A percentile compares a stretch with the other conserved stretches of the same genome.
Conservation (phyloP, 169 alveolate species). For the Cryptosporidium parvum region DNA sequence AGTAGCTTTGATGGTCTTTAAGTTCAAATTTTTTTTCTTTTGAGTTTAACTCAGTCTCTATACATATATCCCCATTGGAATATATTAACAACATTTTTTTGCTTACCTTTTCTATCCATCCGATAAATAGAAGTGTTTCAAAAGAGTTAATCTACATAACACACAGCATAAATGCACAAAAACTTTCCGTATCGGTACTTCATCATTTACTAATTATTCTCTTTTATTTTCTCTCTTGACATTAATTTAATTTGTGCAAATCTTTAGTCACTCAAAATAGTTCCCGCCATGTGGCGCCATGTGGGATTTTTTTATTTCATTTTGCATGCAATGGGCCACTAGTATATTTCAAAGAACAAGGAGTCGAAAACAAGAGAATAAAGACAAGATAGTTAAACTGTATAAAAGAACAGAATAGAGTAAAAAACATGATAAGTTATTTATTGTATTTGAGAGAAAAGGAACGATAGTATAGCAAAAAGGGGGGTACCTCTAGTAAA, state of each 20-base stretch:
- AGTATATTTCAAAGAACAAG: neutral
- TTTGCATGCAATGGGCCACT: neutral
- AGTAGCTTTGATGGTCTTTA: neutral
- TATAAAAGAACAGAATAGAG: too few relatives aligned
- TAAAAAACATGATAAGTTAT: too few relatives aligned
- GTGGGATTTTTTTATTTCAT: neutral
- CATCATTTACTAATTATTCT: neutral
- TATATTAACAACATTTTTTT: neutral
- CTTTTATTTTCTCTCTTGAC: neutral
- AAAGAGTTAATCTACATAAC: neutral
- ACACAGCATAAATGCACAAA: neutral
- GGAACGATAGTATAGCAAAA: too few relatives aligned
- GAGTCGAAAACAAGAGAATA: neutral
- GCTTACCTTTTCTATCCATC: neutral
- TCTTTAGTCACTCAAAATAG: constrained; percentile 1
- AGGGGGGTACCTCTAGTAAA: too few relatives aligned
- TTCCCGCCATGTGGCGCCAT: neutral
- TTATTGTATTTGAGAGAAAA: too few relatives aligned
- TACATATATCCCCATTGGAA: constrained; percentile 46
- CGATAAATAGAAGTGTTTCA: neutral
- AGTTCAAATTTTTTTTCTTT: neutral
- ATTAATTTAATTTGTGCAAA: neutral
- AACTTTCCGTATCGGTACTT: neutral
- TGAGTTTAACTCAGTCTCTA: neutral
- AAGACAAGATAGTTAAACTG: too few relatives aligned